Conservation (phyloP, 2,329 filamentous ascomycete species). For the Pseudofabraea citricarpa region DNA sequence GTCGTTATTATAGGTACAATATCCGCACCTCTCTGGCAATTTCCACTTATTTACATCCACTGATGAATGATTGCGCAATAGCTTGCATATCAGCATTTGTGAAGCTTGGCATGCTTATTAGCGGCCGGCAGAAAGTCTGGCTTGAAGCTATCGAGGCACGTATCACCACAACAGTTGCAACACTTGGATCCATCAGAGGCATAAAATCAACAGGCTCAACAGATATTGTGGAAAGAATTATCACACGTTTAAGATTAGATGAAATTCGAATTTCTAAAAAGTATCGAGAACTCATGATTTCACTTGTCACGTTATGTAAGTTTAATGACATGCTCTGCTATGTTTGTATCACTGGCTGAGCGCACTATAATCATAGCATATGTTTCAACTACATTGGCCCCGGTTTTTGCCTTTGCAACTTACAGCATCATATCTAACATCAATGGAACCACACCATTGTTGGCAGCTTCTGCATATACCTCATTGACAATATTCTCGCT, state of each 20-base stretch:
- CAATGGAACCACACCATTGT: slow-evolving; percentile 2
- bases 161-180: slow-evolving; percentile 3
- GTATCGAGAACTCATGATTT: slow-evolving; percentile 34
- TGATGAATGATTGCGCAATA: slow-evolving; percentile 1
- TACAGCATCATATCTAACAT: slow-evolving; percentile 6
- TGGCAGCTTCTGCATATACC: slow-evolving; percentile 2
- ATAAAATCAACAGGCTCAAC: slow-evolving; percentile 5
- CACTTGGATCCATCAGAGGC: slow-evolving; percentile 5
- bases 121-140: slow-evolving; percentile 3
- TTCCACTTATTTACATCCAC: background rate
- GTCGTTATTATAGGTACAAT: slow-evolving; percentile 1
- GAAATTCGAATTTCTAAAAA: slow-evolving; percentile 31
- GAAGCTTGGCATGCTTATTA: slow-evolving; percentile 1
- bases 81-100: slow-evolving; percentile 1
- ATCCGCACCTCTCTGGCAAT: background rate
- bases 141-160: slow-evolving; percentile 8
- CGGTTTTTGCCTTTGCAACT: slow-evolving; percentile 1
- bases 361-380: background rate
- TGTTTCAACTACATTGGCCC: background rate
- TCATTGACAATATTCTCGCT: slow-evolving; percentile 1
- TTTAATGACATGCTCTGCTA: background rate
- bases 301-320: slow-evolving; percentile 3
- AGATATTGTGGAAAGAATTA: slow-evolving; percentile 4
- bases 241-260: slow-evolving; percentile 15
- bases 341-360: background rate